Percentiles rank a stretch among this genome's conserved stretches.
Conservation (phyloP, 805 yeast species). For the Candida parachauliodes region DNA sequence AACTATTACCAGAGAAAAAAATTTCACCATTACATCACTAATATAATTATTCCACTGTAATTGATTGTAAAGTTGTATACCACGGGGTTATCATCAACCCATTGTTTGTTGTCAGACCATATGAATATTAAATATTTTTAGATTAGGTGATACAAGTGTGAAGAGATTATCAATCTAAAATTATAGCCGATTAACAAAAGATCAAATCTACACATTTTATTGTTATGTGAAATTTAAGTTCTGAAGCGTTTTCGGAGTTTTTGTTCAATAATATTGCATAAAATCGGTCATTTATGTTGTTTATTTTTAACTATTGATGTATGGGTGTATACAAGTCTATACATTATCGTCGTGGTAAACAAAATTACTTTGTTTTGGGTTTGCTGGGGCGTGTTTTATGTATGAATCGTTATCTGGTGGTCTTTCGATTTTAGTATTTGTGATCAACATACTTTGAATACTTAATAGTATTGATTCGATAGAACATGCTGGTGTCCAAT, state of each 20-base stretch:
- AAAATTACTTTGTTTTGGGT: constrained; percentile 51
- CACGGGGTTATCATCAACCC: no score
- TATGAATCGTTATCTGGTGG: constrained; percentile 59
- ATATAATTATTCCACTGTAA: no score
- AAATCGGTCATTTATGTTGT: neutral
- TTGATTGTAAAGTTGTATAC: no score
- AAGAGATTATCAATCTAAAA: no score
- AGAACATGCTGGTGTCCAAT: constrained; percentile 65
- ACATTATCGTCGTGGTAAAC: constrained; percentile 59
- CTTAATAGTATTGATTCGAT: constrained; percentile 50
- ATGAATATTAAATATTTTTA: no score
- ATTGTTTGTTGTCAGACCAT: no score
- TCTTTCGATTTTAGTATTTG: constrained; percentile 43
- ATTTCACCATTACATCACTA: no score
- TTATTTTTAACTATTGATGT: neutral
- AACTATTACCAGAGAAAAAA: no score
- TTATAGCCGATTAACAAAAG: no score
- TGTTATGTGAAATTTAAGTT: neutral
- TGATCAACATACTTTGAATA: constrained; percentile 59
- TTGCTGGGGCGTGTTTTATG: constrained; percentile 49
- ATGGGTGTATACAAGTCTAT: constrained; percentile 11
- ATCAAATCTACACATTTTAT: no score
- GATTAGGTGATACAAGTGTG: no score
- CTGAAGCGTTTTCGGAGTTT: constrained; percentile 6
- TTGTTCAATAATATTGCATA: neutral